A percentile compares a stretch with the other conserved stretches of the same genome.
Evolutionary conservation across 2,329 filamentous ascomycete genomes (phyloP).

Genomic region (Cordyceps farinosa): DNA sequence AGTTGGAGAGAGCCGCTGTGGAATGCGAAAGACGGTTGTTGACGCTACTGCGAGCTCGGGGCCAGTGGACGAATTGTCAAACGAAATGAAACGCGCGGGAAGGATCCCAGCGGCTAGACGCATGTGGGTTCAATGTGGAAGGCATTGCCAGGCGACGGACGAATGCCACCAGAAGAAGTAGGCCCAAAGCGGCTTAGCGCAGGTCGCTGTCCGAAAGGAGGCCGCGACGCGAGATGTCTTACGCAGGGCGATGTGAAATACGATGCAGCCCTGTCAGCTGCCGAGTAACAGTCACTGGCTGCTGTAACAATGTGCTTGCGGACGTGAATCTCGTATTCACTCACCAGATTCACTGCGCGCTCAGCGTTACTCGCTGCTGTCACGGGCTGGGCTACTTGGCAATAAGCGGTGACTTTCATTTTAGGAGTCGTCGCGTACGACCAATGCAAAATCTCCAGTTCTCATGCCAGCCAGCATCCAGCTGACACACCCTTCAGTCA

Average conservation of each 20-base stretch:
- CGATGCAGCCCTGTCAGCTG: not conserved
- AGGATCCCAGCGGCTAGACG: no score
- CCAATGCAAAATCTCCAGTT: constrained; percentile 30
- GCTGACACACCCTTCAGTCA: constrained; percentile 39
- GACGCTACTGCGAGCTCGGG: no score
- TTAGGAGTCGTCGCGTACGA: constrained; percentile 37
- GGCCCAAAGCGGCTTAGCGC: constrained; percentile 12
- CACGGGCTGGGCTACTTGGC: constrained; percentile 27
- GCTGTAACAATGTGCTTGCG: not conserved
- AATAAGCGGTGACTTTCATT: constrained; percentile 32
- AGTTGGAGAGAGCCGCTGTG: not conserved
- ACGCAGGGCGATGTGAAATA: not conserved
- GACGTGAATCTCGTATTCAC: not conserved
- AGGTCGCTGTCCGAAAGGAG: not conserved
- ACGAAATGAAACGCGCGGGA: not conserved
- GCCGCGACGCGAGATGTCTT: not conserved
- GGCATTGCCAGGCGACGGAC: not conserved
- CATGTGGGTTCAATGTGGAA: constrained; percentile 10
- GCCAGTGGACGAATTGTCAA: not conserved
- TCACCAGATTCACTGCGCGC: not conserved
- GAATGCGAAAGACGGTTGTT: not conserved
- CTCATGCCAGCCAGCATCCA: not conserved
- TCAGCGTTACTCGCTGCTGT: not conserved
- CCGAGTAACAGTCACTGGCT: not conserved
- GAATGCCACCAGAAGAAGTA: not conserved